Base-by-base conservation (phyloP, 176 grass and related monocot genomes). In the Phoenix roebelenii region DNA sequence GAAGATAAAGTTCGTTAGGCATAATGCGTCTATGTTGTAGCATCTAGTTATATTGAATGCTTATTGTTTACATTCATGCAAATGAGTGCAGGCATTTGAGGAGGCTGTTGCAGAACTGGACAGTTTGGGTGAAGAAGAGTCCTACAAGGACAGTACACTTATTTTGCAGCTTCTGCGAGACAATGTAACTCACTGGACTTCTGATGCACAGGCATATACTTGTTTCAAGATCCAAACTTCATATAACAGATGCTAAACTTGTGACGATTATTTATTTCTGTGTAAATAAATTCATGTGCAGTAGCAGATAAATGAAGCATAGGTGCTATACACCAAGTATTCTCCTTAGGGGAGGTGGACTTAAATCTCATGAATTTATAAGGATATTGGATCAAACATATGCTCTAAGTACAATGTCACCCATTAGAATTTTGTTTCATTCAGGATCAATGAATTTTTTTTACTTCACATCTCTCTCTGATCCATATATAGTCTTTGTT, bases 41-140 rank as follows among this genome's bases (percentile, higher is more conserved):
- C 35, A 12, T 10, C 35, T 44, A 12, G 7, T 1, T 44, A 12
- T 12, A 30, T 30, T 5, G 5, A 30, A 30, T 30, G 4, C 4
- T 30, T 5, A 30, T 30, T 30, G 29, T 14, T 44, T 44, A 12
- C 35, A 2, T 44, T 44, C 7, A 44, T 23, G 28, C 60, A 22
- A 20, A 63, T 63, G 30, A 48, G 12, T 28, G 22, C 64, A 66
- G 64, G 64, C 64, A 54, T 53, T 66, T 4, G 16, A 66, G 2
- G 50, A 54, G 16, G 64, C 50, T 25, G 15, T 66, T 15, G 24
- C 23, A 53, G 50, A 53, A 15, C 7, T 66, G 4, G 51, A 54
- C 4, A 15, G 1, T 54, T 5, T 66, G 64, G 64, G 50, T 52
- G n/a, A n/a, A n/a, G 64, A 66, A 15, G 25, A 66, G 9, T 30